These are phyloP conservation scores for Wakefieldia striispora DNA, from an alignment of 768 basidiomycete genomes.

Conservation along the genomic window DNA sequence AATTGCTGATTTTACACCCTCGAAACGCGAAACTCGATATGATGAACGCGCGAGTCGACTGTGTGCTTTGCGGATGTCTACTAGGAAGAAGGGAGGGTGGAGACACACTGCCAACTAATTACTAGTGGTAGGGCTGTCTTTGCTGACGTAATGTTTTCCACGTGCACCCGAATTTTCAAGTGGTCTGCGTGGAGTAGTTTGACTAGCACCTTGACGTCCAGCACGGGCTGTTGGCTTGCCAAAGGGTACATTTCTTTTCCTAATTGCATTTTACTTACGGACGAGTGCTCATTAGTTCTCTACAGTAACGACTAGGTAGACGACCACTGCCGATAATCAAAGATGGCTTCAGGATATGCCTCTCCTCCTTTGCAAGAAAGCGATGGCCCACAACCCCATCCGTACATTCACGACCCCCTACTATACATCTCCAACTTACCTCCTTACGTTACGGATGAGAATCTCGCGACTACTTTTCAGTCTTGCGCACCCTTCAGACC, in stretches of 20 bases:
- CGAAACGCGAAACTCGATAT: too few relatives aligned
- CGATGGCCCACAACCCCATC: conserved; percentile 52
- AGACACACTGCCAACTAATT: too few relatives aligned
- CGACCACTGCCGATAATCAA: conserved; percentile 29
- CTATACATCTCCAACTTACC: conserved; percentile 81
- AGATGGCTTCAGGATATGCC: conserved; percentile 37
- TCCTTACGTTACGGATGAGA: conserved; percentile 69
- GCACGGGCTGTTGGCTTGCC: conserved; percentile 31
- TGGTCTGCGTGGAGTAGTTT: conserved; percentile 11
- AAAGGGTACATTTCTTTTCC: conserved; percentile 20
- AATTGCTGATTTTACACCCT: too few relatives aligned
- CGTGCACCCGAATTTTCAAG: conserved; percentile 30
- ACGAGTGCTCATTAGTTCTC: neutral
- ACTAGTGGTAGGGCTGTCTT: too few relatives aligned
- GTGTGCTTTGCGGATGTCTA: too few relatives aligned
- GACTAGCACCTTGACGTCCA: conserved; percentile 31
- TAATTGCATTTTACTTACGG: neutral
- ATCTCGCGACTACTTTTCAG: conserved; percentile 70
- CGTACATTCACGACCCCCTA: conserved; percentile 81
- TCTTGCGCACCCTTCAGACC: conserved; percentile 81
- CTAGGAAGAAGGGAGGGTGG: too few relatives aligned
- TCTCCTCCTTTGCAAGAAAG: conserved; percentile 32
- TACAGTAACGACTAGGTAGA: conserved; percentile 15
- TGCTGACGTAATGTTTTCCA: conserved; percentile 35
- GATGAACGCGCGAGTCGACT: too few relatives aligned